Evolutionary conservation across 192 early-diverging fungal species (phyloP).

Genomic region (Ambispora gerdemannii): DNA sequence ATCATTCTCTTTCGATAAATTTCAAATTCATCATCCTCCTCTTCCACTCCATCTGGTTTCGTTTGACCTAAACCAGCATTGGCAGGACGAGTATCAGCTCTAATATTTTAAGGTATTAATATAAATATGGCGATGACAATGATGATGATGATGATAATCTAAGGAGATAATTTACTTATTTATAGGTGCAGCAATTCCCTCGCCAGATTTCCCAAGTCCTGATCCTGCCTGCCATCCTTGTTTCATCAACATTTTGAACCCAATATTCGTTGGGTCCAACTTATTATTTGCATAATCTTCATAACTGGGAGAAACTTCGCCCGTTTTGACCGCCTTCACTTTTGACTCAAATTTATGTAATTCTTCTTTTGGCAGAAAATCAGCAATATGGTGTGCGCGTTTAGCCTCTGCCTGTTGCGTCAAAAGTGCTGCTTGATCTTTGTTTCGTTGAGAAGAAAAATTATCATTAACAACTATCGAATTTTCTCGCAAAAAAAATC

Average conservation of each 20-base stretch:
- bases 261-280: slow-evolving; percentile 30
- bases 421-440: slow-evolving; percentile 30
- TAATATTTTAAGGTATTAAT: too few species aligned
- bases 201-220: slow-evolving; percentile 32
- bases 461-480: background rate
- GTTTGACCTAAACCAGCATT: slow-evolving; percentile 32
- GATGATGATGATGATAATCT: too few species aligned
- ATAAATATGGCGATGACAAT: too few species aligned
- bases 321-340: slow-evolving; percentile 32
- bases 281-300: slow-evolving; percentile 34
- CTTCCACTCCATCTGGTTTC: slow-evolving; percentile 32
- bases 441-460: background rate
- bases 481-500: background rate
- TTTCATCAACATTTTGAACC: slow-evolving; percentile 35
- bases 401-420: slow-evolving; percentile 30
- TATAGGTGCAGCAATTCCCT: slow-evolving; percentile 28
- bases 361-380: slow-evolving; percentile 32
- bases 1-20: slow-evolving; percentile 37
- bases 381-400: slow-evolving; percentile 34
- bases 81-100: slow-evolving; percentile 23
- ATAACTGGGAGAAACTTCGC: slow-evolving; percentile 10
- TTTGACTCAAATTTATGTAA: slow-evolving; percentile 30
- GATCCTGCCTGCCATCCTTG: slow-evolving; percentile 34
- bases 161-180: slow-evolving; percentile 23
- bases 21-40: slow-evolving; percentile 35